Conservation (phyloP, 2,329 filamentous ascomycete species). For the Colletotrichum zoysiae region DNA sequence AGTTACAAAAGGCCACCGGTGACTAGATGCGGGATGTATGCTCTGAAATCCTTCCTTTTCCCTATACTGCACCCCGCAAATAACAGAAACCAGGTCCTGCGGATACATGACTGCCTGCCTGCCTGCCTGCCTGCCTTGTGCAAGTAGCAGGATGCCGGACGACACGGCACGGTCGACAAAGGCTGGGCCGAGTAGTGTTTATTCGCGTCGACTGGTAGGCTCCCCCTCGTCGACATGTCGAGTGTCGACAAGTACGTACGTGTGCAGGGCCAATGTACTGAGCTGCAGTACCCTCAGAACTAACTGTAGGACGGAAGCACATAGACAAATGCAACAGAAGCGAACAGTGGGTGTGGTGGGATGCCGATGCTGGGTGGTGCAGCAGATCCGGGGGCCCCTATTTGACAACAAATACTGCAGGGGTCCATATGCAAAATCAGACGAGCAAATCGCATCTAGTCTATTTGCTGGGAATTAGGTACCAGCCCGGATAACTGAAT, state of each 20-base stretch:
- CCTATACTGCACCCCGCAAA: neutral
- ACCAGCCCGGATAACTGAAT: constrained; percentile 34
- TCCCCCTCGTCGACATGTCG: neutral
- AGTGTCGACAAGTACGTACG: neutral
- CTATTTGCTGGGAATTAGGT: constrained; percentile 21
- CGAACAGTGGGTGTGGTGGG: neutral
- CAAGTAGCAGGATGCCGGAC: constrained; percentile 6
- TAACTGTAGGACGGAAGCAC: neutral
- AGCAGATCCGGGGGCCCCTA: constrained; percentile 26
- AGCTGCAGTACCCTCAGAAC: neutral
- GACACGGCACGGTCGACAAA: neutral
- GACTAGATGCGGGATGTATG: constrained; percentile 19
- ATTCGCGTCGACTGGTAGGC: neutral
- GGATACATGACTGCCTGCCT: neutral
- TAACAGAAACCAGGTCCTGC: neutral
- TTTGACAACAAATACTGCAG: constrained; percentile 26
- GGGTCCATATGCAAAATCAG: constrained; percentile 23
- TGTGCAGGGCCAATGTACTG: neutral
- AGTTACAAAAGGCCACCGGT: neutral
- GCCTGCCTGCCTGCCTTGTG: neutral
- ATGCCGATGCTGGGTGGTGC: constrained; percentile 4
- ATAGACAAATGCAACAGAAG: neutral
- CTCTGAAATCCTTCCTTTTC: constrained; percentile 10
- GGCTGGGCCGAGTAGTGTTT: neutral
- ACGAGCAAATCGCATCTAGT: constrained; percentile 39